Evolutionary conservation across 208 protist genomes (phyloP).

Genomic region (Wallacemonas sp.): DNA sequence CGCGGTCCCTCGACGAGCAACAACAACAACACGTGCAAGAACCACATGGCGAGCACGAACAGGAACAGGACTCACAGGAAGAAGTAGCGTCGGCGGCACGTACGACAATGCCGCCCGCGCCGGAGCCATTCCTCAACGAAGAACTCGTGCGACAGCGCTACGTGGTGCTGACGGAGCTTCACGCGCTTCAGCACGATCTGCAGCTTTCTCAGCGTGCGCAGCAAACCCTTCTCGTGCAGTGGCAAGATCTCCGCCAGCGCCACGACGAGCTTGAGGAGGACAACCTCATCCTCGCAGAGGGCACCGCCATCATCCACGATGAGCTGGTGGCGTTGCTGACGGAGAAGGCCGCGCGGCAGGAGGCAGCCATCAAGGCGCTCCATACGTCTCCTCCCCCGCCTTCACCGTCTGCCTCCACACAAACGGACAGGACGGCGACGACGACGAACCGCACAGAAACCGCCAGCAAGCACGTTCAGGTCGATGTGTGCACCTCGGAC

Average conservation of each 20-base stretch:
- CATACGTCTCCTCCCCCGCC: too few relatives aligned
- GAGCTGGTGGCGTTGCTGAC: conserved; percentile 22
- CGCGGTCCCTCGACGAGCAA: conserved; percentile 8
- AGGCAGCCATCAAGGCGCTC: conserved; percentile 6
- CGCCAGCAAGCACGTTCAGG: not conserved
- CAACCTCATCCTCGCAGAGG: conserved; percentile 41
- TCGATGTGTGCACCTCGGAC: too few relatives aligned
- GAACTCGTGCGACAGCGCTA: conserved; percentile 16
- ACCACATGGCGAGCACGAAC: not conserved
- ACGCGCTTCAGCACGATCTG: conserved; percentile 22
- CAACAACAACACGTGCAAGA: not conserved
- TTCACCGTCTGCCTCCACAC: too few relatives aligned
- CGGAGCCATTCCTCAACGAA: conserved; percentile 13
- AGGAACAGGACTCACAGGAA: not conserved
- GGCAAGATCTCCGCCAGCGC: conserved; percentile 22
- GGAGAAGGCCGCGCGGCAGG: conserved; percentile 22
- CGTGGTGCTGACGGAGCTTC: conserved; percentile 13
- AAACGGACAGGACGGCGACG: too few relatives aligned
- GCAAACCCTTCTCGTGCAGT: conserved; percentile 23
- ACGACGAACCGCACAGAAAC: too few relatives aligned
- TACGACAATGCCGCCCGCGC: not conserved
- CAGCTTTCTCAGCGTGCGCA: conserved; percentile 34
- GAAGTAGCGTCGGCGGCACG: not conserved
- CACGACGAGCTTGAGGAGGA: conserved; percentile 29
- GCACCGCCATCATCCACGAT: conserved; percentile 19